Percentiles rank a stretch among this genome's conserved stretches.
Conservation (phyloP, 1,284 basidiomycete species). For the Kalmanozyma brasiliensis region DNA sequence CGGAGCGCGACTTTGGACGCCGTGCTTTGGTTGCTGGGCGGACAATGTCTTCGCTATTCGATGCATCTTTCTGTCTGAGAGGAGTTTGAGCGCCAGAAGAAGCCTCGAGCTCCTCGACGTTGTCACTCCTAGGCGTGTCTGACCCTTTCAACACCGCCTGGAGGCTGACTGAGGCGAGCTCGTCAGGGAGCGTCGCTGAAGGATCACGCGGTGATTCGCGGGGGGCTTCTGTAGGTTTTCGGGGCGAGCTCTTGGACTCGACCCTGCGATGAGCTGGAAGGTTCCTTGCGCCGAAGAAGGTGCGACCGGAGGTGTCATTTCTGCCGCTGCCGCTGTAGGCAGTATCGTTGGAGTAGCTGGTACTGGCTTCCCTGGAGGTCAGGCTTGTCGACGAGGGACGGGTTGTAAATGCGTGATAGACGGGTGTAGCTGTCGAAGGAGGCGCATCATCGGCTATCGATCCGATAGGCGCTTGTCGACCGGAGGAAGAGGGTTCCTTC, state of each 20-base stretch:
- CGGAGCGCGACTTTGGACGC: conserved; percentile 12
- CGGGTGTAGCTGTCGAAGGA: neutral
- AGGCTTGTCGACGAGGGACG: neutral
- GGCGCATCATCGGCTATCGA: neutral
- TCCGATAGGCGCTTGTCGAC: conserved; percentile 13
- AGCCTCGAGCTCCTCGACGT: conserved; percentile 8
- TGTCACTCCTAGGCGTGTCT: conserved; percentile 15
- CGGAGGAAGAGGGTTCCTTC: neutral
- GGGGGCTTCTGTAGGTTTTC: neutral
- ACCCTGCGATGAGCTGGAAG: neutral
- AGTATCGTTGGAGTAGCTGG: neutral
- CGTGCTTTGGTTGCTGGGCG: conserved; percentile 7
- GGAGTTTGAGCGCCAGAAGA: neutral
- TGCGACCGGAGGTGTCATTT: neutral
- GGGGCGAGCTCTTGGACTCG: neutral
- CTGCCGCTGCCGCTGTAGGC: neutral
- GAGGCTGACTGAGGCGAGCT: neutral
- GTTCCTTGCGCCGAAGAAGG: neutral
- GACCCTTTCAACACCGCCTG: neutral
- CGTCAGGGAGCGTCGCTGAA: too few species aligned
- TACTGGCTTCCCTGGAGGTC: neutral
- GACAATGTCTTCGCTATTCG: neutral
- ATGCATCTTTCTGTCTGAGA: neutral
- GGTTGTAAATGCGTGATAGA: conserved; percentile 14
- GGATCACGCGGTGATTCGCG: neutral